Evolutionary conservation across 192 early-diverging fungal genomes (phyloP).

Genomic region (Coemansia biformis): DNA sequence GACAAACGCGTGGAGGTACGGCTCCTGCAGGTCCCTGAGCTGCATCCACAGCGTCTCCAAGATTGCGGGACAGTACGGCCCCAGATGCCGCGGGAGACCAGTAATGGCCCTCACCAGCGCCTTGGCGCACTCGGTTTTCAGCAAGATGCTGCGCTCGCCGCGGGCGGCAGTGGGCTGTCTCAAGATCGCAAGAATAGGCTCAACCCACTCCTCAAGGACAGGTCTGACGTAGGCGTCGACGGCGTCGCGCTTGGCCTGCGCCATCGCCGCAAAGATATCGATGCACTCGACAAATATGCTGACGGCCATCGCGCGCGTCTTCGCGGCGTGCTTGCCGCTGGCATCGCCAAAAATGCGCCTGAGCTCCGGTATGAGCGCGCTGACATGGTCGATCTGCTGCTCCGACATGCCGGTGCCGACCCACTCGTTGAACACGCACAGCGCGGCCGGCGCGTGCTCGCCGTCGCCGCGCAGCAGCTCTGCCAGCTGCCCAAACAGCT

Average conservation of each 20-base stretch:
- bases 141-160: conserved; percentile 27
- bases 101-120: conserved; percentile 28
- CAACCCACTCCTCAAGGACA: conserved; percentile 74
- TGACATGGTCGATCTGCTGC: conserved; percentile 76
- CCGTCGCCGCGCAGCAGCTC: conserved; percentile 57
- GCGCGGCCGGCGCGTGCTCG: conserved; percentile 75
- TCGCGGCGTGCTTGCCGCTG: conserved; percentile 14
- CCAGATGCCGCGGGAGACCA: conserved; percentile 30
- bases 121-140: conserved; percentile 42
- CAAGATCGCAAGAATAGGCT: conserved; percentile 61
- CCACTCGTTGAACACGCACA: conserved; percentile 80
- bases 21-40: conserved; percentile 30
- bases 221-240: conserved; percentile 68
- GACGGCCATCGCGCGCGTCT: conserved; percentile 69
- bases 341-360: conserved; percentile 62
- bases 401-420: conserved; percentile 82
- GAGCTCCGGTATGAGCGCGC: conserved; percentile 80
- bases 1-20: conserved; percentile 40
- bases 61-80: conserved; percentile 15
- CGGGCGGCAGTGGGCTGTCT: conserved; percentile 42
- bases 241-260: conserved; percentile 67
- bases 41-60: conserved; percentile 40
- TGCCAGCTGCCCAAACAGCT: conserved; percentile 74
- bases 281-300: conserved; percentile 79
- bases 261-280: conserved; percentile 76